phyloP scores from a whole-genome alignment of 2,329 filamentous ascomycete species.

The Torrubiellomyces zombiae region DNA sequence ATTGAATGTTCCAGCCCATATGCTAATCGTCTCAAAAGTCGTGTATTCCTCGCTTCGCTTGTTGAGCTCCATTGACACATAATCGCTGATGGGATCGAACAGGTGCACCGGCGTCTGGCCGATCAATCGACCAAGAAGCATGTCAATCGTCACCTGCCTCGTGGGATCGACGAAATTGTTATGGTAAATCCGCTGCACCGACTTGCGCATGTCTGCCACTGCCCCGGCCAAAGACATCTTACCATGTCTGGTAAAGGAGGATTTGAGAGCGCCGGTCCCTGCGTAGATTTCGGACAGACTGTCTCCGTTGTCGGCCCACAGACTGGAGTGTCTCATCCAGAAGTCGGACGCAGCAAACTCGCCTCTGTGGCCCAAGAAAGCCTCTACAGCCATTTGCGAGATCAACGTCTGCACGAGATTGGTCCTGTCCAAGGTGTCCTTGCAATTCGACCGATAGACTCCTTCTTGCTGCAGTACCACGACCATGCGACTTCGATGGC shows the following conservation, averaged over 20 bases:
- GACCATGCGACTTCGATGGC: conserved; percentile 29
- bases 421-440: conserved; percentile 90
- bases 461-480: conserved; percentile 82
- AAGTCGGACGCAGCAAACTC: conserved; percentile 62
- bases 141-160: conserved; percentile 85
- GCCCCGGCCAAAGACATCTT: conserved; percentile 93
- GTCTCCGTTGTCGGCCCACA: conserved; percentile 97
- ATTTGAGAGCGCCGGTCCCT: conserved; percentile 87
- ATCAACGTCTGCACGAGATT: conserved; percentile 94
- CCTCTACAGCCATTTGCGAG: conserved; percentile 79
- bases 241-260: conserved; percentile 81
- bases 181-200: conserved; percentile 83
- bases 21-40: conserved; percentile 53
- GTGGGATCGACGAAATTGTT: conserved; percentile 96
- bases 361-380: conserved; percentile 59
- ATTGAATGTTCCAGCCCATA: conserved; percentile 87
- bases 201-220: conserved; percentile 89
- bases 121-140: conserved; percentile 71
- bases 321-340: conserved; percentile 77
- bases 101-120: conserved; percentile 72
- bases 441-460: conserved; percentile 88
- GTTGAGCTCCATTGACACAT: conserved; percentile 59
- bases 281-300: conserved; percentile 89
- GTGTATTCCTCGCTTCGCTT: conserved; percentile 58
- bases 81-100: conserved; percentile 90